Conservation (phyloP, 805 yeast genomes). For the Lipomyces starkeyi region DNA sequence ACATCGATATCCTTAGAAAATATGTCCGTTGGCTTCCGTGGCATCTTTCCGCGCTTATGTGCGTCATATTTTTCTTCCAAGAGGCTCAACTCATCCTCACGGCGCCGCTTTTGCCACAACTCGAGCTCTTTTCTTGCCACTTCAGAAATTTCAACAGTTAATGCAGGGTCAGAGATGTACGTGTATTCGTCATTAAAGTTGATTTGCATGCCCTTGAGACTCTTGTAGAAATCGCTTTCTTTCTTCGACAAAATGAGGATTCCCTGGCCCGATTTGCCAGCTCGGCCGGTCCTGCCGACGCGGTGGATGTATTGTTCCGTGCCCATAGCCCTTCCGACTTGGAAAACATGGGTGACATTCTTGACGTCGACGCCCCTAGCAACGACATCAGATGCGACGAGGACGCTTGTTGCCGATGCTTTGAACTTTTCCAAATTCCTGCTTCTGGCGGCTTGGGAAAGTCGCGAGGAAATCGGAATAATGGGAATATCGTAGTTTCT, state of each 20-base stretch:
- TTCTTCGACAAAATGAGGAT: conserved; percentile 60
- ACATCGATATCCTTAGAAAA: not conserved
- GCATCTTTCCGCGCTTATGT: not conserved
- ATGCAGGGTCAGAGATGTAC: conserved; percentile 20
- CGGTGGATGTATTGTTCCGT: conserved; percentile 86
- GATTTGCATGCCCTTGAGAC: conserved; percentile 49
- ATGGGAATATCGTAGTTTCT: conserved; percentile 22
- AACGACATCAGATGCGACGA: conserved; percentile 89
- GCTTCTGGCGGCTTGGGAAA: conserved; percentile 73
- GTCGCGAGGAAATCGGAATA: conserved; percentile 67
- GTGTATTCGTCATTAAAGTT: conserved; percentile 14
- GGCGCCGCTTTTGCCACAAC: not conserved
- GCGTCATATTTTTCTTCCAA: conserved; percentile 2
- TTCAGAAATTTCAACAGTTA: not conserved
- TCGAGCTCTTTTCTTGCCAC: conserved; percentile 7
- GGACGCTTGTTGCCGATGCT: conserved; percentile 55
- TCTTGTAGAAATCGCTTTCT: conserved; percentile 62
- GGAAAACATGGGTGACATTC: conserved; percentile 81
- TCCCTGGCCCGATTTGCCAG: conserved; percentile 80
- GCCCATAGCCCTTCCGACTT: conserved; percentile 76
- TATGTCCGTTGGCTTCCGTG: not conserved
- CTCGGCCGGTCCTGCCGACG: conserved; percentile 96
- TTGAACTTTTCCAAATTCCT: conserved; percentile 62
- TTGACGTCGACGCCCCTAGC: conserved; percentile 98
- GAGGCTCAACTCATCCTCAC: not conserved